Evolutionary conservation across 106 monocot genomes (phyloP), one percentile per base, ranked within the genome.

Genomic region (Vanilla planifolia): DNA sequence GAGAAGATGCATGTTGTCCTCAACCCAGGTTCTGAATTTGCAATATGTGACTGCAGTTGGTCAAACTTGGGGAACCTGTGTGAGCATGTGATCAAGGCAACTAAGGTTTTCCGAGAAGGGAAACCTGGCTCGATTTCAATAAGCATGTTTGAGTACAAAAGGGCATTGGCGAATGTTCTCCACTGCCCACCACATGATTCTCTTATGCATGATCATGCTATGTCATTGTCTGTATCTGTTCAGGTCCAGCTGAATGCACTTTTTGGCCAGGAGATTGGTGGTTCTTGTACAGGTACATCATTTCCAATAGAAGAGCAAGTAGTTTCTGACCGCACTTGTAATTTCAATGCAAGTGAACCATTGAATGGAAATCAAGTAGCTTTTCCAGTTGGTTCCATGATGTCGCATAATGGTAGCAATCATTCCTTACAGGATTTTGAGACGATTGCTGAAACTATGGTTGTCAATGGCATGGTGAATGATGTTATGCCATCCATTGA

Each of bases 11-110:
- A 83, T 53, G 65, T 63, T 32, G 80, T 96, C 51, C 33, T 70
- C 44, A 90, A 91, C 69, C 83, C 80, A 22, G 83, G 80, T 61
- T 80, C 78, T n/a, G 86, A 96, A 11, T 90, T 96, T 87, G 84
- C 86, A 1, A 46, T 87, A 37, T 96, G 95, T 66, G 78, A 86
- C 24, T 96, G 95, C 60, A 44, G 46, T 48, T 96, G 78, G 80
- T 86, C 90, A 16, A 87, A 51, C 52, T 62, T 67, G 71, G 95
- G 95, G 48, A 86, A 87, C 48, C 61, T 96, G 42, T 96, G 95
- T 67, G 79, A 87, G 61, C 95, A 96, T 76, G 79, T 61, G 29
- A 84, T 87, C 41, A 87, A 84, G 44, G 70, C 75, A 19, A 43
- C 65, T 26, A 64, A 28, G 60, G 34, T 84, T 43, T 84, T 29